These are phyloP conservation scores for Colletotrichum sublineola DNA, from an alignment of 2,329 filamentous ascomycete species.

Conservation along the genomic window DNA sequence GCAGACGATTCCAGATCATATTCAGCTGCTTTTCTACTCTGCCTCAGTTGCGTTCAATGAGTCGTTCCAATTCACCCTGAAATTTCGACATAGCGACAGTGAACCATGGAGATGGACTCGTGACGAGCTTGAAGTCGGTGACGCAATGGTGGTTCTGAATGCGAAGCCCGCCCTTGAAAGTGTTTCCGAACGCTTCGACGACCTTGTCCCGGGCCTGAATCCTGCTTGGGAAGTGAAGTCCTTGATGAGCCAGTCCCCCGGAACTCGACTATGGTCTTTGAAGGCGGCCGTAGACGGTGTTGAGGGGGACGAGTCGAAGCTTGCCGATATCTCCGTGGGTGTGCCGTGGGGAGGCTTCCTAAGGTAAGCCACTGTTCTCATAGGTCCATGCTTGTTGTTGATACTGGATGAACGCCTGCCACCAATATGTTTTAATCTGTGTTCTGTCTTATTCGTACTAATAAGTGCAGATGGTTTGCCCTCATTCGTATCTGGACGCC, in stretches of 20 bases:
- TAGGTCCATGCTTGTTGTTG: background rate
- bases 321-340: constrained; percentile 71
- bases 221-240: constrained; percentile 66
- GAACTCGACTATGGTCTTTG: constrained; percentile 79
- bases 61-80: constrained; percentile 76
- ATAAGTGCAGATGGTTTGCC: constrained; percentile 77
- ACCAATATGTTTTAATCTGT: too few relatives aligned
- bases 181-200: constrained; percentile 58
- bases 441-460: constrained; percentile 30
- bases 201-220: constrained; percentile 71
- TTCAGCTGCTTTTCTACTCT: constrained; percentile 36
- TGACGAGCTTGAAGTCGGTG: constrained; percentile 71
- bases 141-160: constrained; percentile 72
- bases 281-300: constrained; percentile 69
- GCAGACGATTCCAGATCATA: constrained; percentile 49
- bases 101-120: constrained; percentile 79
- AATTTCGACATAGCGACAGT: constrained; percentile 67
- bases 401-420: background rate
- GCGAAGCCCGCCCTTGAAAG: constrained; percentile 46
- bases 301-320: constrained; percentile 68
- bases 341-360: constrained; percentile 69
- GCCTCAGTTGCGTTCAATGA: constrained; percentile 58
- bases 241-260: constrained; percentile 74
- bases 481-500: constrained; percentile 83
- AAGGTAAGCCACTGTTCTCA: constrained; percentile 56